Conservation (phyloP, 2,329 filamentous ascomycete genomes). For the Diaporthe caulivora region DNA sequence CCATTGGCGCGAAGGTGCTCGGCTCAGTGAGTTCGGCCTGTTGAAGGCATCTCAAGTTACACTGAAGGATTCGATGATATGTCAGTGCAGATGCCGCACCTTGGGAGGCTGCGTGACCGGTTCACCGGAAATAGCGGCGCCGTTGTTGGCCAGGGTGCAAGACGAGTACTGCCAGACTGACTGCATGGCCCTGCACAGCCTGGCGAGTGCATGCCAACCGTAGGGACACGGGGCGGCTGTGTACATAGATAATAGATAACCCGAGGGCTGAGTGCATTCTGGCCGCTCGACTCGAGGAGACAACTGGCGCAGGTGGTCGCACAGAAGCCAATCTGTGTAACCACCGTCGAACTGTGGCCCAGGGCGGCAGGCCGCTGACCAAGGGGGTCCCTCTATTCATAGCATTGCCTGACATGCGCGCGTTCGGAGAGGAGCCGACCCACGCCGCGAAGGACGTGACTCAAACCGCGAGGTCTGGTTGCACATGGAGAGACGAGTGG, state of each 20-base stretch:
- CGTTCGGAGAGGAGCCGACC: constrained; percentile 24
- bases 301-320: constrained; percentile 20
- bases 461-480: constrained; percentile 24
- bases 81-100: constrained; percentile 28
- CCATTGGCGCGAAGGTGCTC: constrained; percentile 27
- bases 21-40: constrained; percentile 2
- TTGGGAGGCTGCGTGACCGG: constrained; percentile 28
- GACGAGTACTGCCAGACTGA: constrained; percentile 4
- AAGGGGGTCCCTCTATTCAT: constrained; percentile 29
- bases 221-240: constrained; percentile 18
- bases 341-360: constrained; percentile 6
- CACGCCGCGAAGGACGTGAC: constrained; percentile 19
- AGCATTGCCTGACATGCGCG: constrained; percentile 20
- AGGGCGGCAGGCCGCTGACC: constrained; percentile 29
- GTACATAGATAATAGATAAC: constrained; percentile 8
- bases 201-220: background rate
- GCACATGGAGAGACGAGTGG: constrained; percentile 14
- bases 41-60: constrained; percentile 34
- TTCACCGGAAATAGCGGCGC: constrained; percentile 15
- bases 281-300: constrained; percentile 12
- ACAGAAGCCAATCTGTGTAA: constrained; percentile 30
- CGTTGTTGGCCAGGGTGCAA: constrained; percentile 1
- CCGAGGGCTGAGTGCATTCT: constrained; percentile 14
- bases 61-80: constrained; percentile 38
- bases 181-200: constrained; percentile 12